Percentiles rank a stretch among this genome's conserved stretches.
These are phyloP conservation scores for Coniochaeta hoffmannii DNA, from an alignment of 2,329 filamentous ascomycete species.

Conservation along the genomic window DNA sequence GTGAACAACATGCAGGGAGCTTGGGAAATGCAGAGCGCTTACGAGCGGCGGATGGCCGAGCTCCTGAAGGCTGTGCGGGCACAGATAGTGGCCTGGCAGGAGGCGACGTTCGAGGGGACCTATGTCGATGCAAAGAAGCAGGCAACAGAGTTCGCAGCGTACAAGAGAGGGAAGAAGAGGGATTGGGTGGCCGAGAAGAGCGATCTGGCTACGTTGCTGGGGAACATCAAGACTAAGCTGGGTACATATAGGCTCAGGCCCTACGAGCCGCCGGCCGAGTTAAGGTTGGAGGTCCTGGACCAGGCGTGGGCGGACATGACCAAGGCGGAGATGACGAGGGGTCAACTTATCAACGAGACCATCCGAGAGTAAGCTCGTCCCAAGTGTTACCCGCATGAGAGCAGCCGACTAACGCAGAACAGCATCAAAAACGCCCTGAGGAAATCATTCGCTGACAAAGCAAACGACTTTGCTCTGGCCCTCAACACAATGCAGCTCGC, in stretches of 20 bases:
- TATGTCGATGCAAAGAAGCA: slow-evolving; percentile 90
- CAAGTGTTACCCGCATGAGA: slow-evolving; percentile 1
- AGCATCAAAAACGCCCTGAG: slow-evolving; percentile 93
- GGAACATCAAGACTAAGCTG: slow-evolving; percentile 98
- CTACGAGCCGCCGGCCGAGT: slow-evolving; percentile 80
- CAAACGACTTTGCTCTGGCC: slow-evolving; percentile 93
- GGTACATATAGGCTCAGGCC: slow-evolving; percentile 87
- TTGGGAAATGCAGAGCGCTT: slow-evolving; percentile 98
- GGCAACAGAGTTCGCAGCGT: slow-evolving; percentile 71
- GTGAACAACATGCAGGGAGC: slow-evolving; percentile 98
- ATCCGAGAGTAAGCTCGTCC: slow-evolving; percentile 69
- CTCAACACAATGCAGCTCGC: slow-evolving; percentile 91
- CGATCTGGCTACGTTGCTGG: slow-evolving; percentile 82
- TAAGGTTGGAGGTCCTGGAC: slow-evolving; percentile 78
- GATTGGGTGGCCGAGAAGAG: slow-evolving; percentile 98
- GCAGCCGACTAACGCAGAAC: slow-evolving; percentile 14
- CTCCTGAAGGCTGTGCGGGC: slow-evolving; percentile 67
- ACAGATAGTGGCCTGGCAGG: slow-evolving; percentile 70
- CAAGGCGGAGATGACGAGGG: slow-evolving; percentile 77
- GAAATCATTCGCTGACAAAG: slow-evolving; percentile 92
- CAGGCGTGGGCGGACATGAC: slow-evolving; percentile 73
- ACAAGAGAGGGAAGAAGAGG: slow-evolving; percentile 86
- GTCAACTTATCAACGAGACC: slow-evolving; percentile 94
- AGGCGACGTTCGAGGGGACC: slow-evolving; percentile 79
- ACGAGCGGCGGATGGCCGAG: slow-evolving; percentile 82